Evolutionary conservation across 2,329 filamentous ascomycete genomes (phyloP).

Genomic region (Alternaria sp.): DNA sequence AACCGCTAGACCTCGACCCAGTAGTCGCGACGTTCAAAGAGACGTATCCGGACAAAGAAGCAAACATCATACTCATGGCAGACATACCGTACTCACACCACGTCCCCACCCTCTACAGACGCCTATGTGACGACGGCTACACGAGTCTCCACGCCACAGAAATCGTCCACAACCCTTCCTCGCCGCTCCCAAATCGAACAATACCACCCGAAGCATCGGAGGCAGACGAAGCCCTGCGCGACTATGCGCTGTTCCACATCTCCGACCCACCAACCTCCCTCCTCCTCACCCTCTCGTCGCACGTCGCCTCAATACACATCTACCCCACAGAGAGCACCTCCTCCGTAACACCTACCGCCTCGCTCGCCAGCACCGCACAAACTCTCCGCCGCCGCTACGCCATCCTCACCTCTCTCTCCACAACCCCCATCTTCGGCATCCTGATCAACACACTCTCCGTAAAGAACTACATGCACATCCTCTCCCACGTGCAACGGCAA

Average conservation of each 20-base stretch:
- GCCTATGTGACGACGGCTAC: slow-evolving; percentile 72
- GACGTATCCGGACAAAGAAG: slow-evolving; percentile 70
- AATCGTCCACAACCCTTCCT: slow-evolving; percentile 79
- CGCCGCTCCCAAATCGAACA: slow-evolving; percentile 82
- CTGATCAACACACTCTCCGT: slow-evolving; percentile 95
- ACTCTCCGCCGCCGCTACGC: slow-evolving; percentile 86
- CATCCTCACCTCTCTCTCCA: slow-evolving; percentile 79
- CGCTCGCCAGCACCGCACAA: slow-evolving; percentile 62
- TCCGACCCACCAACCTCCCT: slow-evolving; percentile 81
- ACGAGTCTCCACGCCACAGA: slow-evolving; percentile 71
- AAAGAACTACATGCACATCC: slow-evolving; percentile 84
- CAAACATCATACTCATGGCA: slow-evolving; percentile 81
- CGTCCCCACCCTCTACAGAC: slow-evolving; percentile 65
- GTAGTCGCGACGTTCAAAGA: slow-evolving; percentile 69
- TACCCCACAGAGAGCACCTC: slow-evolving; percentile 65
- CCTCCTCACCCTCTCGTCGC: slow-evolving; percentile 84
- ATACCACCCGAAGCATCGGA: slow-evolving; percentile 63
- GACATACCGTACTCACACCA: slow-evolving; percentile 88
- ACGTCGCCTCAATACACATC: slow-evolving; percentile 80
- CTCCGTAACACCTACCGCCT: slow-evolving; percentile 34
- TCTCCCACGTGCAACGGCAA: slow-evolving; percentile 74
- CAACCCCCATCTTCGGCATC: slow-evolving; percentile 87
- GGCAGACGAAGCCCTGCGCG: slow-evolving; percentile 61
- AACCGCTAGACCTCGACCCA: slow-evolving; percentile 69
- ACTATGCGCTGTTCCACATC: slow-evolving; percentile 85